phyloP scores from a whole-genome alignment of 202 grass and related monocot species.

The Sporobolus alterniflorus region DNA sequence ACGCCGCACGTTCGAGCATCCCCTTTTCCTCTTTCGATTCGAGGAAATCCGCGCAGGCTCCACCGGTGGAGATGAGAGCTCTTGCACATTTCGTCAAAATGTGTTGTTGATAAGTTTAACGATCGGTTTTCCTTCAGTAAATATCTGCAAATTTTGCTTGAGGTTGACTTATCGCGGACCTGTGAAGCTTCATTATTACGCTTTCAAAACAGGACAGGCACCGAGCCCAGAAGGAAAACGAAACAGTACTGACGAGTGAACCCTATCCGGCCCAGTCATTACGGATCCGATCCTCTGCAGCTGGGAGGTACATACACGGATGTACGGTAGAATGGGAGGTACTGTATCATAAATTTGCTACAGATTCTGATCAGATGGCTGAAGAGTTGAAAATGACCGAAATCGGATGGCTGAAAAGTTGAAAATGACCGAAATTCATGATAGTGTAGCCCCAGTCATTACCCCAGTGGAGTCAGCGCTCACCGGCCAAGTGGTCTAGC shows the following conservation, averaged over 20 bases:
- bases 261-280: background rate
- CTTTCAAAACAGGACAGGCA: too few relatives aligned
- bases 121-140: too few relatives aligned
- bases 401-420: too few relatives aligned
- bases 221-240: too few relatives aligned
- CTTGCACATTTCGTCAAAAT: background rate
- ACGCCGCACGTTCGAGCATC: background rate
- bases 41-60: background rate
- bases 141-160: background rate
- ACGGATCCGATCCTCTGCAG: too few relatives aligned
- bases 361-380: too few relatives aligned
- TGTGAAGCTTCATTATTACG: background rate
- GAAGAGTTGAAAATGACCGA: too few relatives aligned
- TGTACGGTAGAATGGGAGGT: too few relatives aligned
- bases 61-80: background rate
- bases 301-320: too few relatives aligned
- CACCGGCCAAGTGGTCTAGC: conserved; percentile 13
- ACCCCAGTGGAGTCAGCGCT: background rate
- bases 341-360: too few relatives aligned
- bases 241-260: background rate
- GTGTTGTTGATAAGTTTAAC: background rate
- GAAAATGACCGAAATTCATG: too few relatives aligned
- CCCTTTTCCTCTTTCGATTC: background rate
- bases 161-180: background rate
- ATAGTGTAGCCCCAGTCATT: background rate